Base-by-base conservation (phyloP, 768 basidiomycete species). In the Tubosaeta sp. region DNA sequence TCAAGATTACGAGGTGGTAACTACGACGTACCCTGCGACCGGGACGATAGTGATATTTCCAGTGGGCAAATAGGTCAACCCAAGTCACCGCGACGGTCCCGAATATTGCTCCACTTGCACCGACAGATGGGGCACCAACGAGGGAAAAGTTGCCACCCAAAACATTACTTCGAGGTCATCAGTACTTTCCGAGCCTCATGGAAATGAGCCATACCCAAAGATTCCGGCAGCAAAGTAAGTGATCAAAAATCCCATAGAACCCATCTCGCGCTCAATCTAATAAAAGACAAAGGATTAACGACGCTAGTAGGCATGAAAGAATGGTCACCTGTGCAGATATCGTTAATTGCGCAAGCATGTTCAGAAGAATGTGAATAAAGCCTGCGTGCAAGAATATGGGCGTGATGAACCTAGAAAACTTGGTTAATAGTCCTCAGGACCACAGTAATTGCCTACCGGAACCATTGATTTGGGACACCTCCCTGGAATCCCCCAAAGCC, bases 361-460 rank as follows among this genome's bases (percentile, higher is more conserved):
- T 99, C 54, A 99, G 64, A 5, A 86, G 58, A 33, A 95, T 76
- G 66, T 99, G 95, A n/a, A 99, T 76, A 52, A 99, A 76, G n/a
- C 95, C 95, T 11, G 92, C 97, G 60, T 98, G 95, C 6, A 97
- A 71, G 65, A 98, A 97, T 46, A 95, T 88, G 9, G 94, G 80
- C 2, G 85, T 84, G 59, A 94, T 86, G 64, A 95, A 95, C 56
- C 91, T 88, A 59, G 31, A 46, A 29, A 6, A 42, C 29, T 6
- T 37, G 16, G 41, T 65, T 45, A 22, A 59, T 22, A 78, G 72
- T 75, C 65, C 62, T 75, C 74, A 76, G 61, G 77, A 77, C 54
- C 71, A n/a, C 5, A 29, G 12, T 9, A 10, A 2, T 29, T 47
- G 4, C 58, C 10, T 65, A 79, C 73, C 82, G 73, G 67, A 77